Conservation (phyloP, 2,329 filamentous ascomycete species). For the Zasmidium citrigriseum region DNA sequence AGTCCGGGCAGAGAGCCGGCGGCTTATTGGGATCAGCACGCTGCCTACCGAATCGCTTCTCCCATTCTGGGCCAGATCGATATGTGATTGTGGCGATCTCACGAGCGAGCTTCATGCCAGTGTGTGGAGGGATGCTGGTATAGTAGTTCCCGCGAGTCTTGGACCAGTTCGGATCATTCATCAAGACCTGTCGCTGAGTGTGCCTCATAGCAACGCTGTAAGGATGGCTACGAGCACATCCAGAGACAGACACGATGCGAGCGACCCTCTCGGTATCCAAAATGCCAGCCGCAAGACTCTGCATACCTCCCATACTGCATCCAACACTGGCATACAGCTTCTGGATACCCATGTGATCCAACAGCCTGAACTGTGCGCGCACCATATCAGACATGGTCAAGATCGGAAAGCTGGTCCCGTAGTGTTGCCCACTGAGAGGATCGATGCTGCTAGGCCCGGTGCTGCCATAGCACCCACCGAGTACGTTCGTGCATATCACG, state of each 20-base stretch:
- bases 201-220: slow-evolving; percentile 99
- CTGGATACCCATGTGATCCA: slow-evolving; percentile 75
- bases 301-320: slow-evolving; percentile 98
- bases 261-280: slow-evolving; percentile 80
- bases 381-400: slow-evolving; percentile 98
- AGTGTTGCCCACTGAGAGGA: slow-evolving; percentile 81
- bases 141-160: slow-evolving; percentile 82
- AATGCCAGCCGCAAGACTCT: slow-evolving; percentile 82
- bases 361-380: slow-evolving; percentile 84
- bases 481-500: slow-evolving; percentile 93
- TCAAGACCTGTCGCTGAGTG: slow-evolving; percentile 93
- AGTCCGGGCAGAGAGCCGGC: slow-evolving; percentile 94
- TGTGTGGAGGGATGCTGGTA: slow-evolving; percentile 81
- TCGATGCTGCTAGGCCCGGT: slow-evolving; percentile 88
- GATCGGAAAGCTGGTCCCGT: slow-evolving; percentile 93
- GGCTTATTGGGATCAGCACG: slow-evolving; percentile 83
- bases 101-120: slow-evolving; percentile 95
- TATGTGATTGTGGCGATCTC: slow-evolving; percentile 99
- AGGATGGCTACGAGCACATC: slow-evolving; percentile 90
- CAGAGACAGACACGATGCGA: slow-evolving; percentile 84
- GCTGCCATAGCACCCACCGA: slow-evolving; percentile 93
- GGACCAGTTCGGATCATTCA: slow-evolving; percentile 96
- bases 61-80: slow-evolving; percentile 95
- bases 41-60: slow-evolving; percentile 85
- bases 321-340: slow-evolving; percentile 90